Conservation (phyloP, 148 eudicot genomes). For the Mesembryanthemum crystallinum region DNA sequence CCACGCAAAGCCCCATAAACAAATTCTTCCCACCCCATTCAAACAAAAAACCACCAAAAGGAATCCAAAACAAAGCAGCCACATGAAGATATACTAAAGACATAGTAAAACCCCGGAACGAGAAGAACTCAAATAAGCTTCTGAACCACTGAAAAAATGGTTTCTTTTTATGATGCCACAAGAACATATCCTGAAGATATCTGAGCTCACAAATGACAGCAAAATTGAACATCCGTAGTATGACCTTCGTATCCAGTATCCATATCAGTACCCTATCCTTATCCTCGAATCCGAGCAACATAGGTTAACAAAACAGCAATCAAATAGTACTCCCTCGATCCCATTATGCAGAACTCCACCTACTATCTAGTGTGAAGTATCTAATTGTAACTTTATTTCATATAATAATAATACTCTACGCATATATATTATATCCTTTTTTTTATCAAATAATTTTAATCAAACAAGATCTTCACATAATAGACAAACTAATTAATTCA, state of each 20-base stretch:
- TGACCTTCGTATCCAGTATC: no score
- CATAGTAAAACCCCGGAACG: neutral
- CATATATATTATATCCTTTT: neutral
- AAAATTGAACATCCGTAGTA: no score
- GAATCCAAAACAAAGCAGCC: neutral
- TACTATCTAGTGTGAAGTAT: neutral
- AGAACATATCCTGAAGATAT: neutral
- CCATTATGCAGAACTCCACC: no score
- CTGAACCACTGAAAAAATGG: neutral
- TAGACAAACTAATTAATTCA: neutral
- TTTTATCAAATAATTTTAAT: neutral
- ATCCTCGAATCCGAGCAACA: neutral
- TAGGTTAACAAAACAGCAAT: neutral
- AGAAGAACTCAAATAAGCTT: neutral
- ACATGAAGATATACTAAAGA: neutral
- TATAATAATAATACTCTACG: neutral
- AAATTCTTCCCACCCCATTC: neutral
- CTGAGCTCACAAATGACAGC: neutral
- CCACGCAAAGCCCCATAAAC: neutral
- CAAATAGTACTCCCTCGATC: neutral
- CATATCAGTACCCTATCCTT: neutral
- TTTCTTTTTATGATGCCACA: neutral
- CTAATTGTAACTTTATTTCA: neutral
- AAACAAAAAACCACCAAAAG: neutral
- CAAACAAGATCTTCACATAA: neutral